Conservation (phyloP, 805 yeast species). For the Yamadazyma laniorum region DNA sequence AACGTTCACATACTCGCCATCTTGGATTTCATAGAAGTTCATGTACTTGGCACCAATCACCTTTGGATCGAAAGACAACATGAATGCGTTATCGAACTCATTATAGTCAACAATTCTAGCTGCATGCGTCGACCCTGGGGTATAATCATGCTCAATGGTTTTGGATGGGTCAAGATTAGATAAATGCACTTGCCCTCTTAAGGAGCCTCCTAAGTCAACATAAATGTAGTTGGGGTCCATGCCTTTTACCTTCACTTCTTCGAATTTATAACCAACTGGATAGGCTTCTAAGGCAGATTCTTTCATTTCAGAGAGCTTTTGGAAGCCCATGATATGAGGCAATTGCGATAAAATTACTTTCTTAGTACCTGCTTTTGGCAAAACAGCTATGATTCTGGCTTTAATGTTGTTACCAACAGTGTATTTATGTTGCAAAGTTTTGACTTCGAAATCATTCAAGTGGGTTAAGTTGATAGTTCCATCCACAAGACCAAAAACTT, state of each 20-base stretch:
- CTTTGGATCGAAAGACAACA: conserved; percentile 66
- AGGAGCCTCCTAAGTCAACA: conserved; percentile 54
- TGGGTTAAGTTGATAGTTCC: conserved; percentile 73
- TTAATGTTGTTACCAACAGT: conserved; percentile 65
- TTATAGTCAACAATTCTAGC: conserved; percentile 80
- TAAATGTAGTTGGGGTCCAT: conserved; percentile 56
- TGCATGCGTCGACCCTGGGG: conserved; percentile 61
- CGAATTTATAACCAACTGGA: conserved; percentile 73
- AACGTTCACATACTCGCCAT: conserved; percentile 60
- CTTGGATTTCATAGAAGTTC: conserved; percentile 67
- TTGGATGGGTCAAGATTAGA: conserved; percentile 60
- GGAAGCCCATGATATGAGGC: conserved; percentile 50
- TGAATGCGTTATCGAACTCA: conserved; percentile 60
- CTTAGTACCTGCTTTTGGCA: conserved; percentile 48
- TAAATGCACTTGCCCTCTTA: conserved; percentile 72
- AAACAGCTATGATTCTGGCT: conserved; percentile 67
- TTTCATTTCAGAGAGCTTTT: conserved; percentile 14
- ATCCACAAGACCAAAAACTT: conserved; percentile 70
- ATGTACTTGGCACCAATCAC: conserved; percentile 65
- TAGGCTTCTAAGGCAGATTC: conserved; percentile 53
- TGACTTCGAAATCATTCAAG: conserved; percentile 44
- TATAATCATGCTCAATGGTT: conserved; percentile 47
- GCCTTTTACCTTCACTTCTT: conserved; percentile 58
- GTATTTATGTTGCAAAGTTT: conserved; percentile 57
- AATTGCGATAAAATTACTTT: conserved; percentile 63